These are phyloP conservation scores for Melanogaster broomeanus DNA, from an alignment of 768 basidiomycete species.

Conservation along the genomic window DNA sequence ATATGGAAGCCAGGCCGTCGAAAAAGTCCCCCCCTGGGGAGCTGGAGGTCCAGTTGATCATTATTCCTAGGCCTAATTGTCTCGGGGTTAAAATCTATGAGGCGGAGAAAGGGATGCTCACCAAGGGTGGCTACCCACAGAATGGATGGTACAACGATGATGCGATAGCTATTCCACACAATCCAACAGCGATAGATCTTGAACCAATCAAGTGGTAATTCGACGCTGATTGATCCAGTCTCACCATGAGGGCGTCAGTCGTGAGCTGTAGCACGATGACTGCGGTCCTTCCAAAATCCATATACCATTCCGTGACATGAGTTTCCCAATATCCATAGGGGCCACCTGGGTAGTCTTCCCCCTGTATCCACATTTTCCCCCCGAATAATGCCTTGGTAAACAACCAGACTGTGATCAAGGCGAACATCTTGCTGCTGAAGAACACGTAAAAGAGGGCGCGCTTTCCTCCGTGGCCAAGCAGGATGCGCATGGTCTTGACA, in stretches of 20 bases:
- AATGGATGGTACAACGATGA: slow-evolving; percentile 19
- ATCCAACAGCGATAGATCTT: slow-evolving; percentile 42
- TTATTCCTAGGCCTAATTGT: slow-evolving; percentile 16
- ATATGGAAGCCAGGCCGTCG: neutral
- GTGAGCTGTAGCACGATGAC: slow-evolving; percentile 34
- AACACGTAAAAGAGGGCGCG: slow-evolving; percentile 19
- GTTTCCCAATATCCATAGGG: slow-evolving; percentile 32
- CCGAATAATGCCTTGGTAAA: slow-evolving; percentile 32
- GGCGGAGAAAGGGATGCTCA: slow-evolving; percentile 6
- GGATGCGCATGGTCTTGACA: slow-evolving; percentile 21
- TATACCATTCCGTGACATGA: slow-evolving; percentile 29
- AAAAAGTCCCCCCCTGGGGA: slow-evolving; percentile 19
- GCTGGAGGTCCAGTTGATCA: slow-evolving; percentile 15
- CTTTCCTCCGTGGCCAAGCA: slow-evolving; percentile 6
- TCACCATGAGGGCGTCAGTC: slow-evolving; percentile 41
- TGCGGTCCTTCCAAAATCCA: slow-evolving; percentile 31
- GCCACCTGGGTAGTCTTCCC: slow-evolving; percentile 36
- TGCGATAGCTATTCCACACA: slow-evolving; percentile 28
- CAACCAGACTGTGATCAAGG: slow-evolving; percentile 35
- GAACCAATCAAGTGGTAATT: neutral
- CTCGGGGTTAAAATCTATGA: too few species aligned
- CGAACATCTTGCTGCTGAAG: slow-evolving; percentile 28
- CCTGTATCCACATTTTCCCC: slow-evolving; percentile 38
- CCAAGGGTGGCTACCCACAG: slow-evolving; percentile 28
- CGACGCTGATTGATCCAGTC: neutral